A percentile compares a stretch with the other conserved stretches of the same genome.
Conservation (phyloP, 192 early-diverging fungal species). For the Rhizoclosmatium sp. region DNA sequence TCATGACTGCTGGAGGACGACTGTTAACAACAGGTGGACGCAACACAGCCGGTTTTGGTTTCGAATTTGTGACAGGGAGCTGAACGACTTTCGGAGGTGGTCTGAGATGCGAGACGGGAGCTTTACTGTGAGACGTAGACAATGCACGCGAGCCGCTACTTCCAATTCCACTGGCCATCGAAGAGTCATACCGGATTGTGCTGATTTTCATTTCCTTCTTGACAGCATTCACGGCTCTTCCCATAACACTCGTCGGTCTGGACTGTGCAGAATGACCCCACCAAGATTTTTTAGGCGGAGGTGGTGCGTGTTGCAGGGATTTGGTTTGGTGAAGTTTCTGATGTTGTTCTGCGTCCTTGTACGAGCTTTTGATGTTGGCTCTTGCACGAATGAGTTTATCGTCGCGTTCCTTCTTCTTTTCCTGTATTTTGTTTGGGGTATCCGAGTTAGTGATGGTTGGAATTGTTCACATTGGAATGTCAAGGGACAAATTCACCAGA, state of each 20-base stretch:
- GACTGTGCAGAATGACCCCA: neutral
- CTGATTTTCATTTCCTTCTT: conserved; percentile 18
- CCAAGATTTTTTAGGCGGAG: neutral
- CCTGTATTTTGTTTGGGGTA: conserved; percentile 1
- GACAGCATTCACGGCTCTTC: conserved; percentile 17
- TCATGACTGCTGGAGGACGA: neutral
- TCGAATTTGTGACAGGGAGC: too few species aligned
- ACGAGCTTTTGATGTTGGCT: neutral
- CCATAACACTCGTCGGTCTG: neutral
- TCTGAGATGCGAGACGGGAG: too few species aligned
- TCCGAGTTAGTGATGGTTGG: neutral
- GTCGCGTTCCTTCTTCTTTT: conserved; percentile 26
- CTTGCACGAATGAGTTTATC: conserved; percentile 15
- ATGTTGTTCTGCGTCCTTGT: conserved; percentile 15
- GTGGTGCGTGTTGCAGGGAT: neutral
- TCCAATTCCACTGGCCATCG: too few species aligned
- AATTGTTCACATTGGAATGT: neutral
- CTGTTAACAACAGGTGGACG: too few species aligned
- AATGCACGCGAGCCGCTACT: too few species aligned
- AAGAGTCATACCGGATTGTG: too few species aligned
- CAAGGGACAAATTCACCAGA: neutral
- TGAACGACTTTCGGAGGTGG: too few species aligned
- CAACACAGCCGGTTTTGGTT: too few species aligned
- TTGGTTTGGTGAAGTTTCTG: neutral
- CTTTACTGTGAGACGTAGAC: too few species aligned